A percentile compares a stretch with the other conserved stretches of the same genome.
Evolutionary conservation across 352 stramenopile genomes (phyloP).

Genomic region (Globisporangium middletonii): DNA sequence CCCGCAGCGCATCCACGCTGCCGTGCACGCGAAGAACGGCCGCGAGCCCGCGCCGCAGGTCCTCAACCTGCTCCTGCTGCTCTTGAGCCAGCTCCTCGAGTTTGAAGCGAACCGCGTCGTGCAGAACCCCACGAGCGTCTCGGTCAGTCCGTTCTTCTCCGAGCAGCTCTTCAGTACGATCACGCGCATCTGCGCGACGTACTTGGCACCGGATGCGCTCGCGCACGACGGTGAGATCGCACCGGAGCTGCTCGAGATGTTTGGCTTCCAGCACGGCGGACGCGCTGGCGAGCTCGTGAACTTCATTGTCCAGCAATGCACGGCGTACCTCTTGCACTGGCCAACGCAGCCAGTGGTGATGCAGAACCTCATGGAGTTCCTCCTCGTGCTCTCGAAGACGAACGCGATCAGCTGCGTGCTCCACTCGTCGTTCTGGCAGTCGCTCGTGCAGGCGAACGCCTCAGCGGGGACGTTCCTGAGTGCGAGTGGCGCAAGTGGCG

Average conservation of each 20-base stretch:
- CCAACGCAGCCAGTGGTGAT: slow-evolving; percentile 78
- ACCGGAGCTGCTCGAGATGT: slow-evolving; percentile 51
- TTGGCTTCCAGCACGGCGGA: slow-evolving; percentile 51
- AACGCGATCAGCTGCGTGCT: slow-evolving; percentile 54
- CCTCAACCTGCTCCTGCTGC: slow-evolving; percentile 53
- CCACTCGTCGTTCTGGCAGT: slow-evolving; percentile 53
- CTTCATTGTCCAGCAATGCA: slow-evolving; percentile 65
- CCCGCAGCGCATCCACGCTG: slow-evolving; percentile 44
- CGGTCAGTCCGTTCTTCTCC: slow-evolving; percentile 74
- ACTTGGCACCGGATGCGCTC: slow-evolving; percentile 49
- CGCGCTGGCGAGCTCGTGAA: slow-evolving; percentile 51
- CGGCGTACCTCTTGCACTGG: slow-evolving; percentile 75
- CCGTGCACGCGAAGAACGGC: slow-evolving; percentile 16
- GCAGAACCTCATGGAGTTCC: slow-evolving; percentile 74
- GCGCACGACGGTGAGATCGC: slow-evolving; percentile 30
- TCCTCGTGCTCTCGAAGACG: slow-evolving; percentile 64
- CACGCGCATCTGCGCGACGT: slow-evolving; percentile 71
- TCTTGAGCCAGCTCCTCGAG: slow-evolving; percentile 68
- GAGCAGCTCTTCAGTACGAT: slow-evolving; percentile 70
- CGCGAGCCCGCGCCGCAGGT: slow-evolving; percentile 22
- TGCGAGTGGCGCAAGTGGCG: slow-evolving; percentile 4
- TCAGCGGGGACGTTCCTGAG: slow-evolving; percentile 49
- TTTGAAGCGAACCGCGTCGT: slow-evolving; percentile 60
- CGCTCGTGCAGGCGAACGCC: slow-evolving; percentile 67
- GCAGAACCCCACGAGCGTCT: slow-evolving; percentile 42